Percentiles rank a stretch among this genome's conserved stretches.
Conservation (phyloP, 768 basidiomycete species). For the Trametes coccinea region DNA sequence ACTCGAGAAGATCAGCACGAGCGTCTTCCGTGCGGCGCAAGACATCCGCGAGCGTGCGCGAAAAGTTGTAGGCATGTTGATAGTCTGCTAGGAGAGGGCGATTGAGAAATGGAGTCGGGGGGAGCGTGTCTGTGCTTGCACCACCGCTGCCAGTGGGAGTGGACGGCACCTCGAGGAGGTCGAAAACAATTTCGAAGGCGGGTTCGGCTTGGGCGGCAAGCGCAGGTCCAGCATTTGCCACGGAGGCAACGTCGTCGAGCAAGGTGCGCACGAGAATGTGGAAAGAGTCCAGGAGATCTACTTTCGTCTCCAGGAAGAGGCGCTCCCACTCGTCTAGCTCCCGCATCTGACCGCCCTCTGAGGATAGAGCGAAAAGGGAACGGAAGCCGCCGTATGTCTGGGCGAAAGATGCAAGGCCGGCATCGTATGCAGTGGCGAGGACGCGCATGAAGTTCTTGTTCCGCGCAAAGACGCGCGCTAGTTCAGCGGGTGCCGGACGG, state of each 20-base stretch:
- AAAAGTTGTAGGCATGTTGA: constrained; percentile 64
- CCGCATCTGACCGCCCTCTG: constrained; percentile 1
- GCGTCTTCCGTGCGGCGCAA: constrained; percentile 54
- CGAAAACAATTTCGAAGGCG: constrained; percentile 58
- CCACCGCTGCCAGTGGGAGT: constrained; percentile 19
- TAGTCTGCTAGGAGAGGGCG: constrained; percentile 70
- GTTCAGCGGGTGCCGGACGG: constrained; percentile 46
- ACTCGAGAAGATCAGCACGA: constrained; percentile 57
- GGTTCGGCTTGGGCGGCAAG: constrained; percentile 52
- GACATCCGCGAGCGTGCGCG: constrained; percentile 47
- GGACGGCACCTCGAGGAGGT: constrained; percentile 50
- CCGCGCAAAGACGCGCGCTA: constrained; percentile 54
- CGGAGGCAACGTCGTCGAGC: constrained; percentile 46
- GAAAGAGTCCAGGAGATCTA: constrained; percentile 67
- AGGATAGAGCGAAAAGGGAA: constrained; percentile 27
- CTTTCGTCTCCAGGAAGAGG: constrained; percentile 73
- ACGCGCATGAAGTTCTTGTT: constrained; percentile 53
- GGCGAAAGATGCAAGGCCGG: constrained; percentile 54
- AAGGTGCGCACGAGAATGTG: constrained; percentile 55
- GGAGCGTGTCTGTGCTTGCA: neutral
- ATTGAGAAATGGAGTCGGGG: constrained; percentile 54
- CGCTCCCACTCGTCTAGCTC: constrained; percentile 65
- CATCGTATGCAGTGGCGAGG: constrained; percentile 61
- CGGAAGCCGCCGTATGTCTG: constrained; percentile 60
- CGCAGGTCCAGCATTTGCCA: constrained; percentile 38